Evolutionary conservation across 441 rosid genomes (phyloP).

Genomic region (Eutrema salsugineum): DNA sequence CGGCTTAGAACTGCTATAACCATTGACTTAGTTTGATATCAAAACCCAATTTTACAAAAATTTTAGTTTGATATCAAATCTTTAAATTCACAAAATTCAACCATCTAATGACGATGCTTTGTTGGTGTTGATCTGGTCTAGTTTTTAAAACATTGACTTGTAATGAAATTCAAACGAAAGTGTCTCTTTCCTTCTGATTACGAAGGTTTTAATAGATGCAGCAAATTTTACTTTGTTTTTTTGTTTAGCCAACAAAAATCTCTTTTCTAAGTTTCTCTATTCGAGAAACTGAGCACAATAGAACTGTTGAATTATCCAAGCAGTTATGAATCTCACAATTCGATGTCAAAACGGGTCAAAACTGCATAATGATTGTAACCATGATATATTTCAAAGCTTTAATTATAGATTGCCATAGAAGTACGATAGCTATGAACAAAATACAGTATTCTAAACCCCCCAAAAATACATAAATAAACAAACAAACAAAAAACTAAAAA

Average conservation of each 20-base stretch:
- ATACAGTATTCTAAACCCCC: constrained; percentile 12
- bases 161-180: too few relatives aligned
- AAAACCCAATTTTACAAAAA: too few relatives aligned
- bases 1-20: neutral
- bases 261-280: too few relatives aligned
- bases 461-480: constrained; percentile 8
- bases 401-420: neutral
- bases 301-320: neutral
- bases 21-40: too few relatives aligned
- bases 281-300: too few relatives aligned
- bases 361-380: neutral
- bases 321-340: neutral
- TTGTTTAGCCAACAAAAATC: too few relatives aligned
- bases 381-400: constrained; percentile 1
- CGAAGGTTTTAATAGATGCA: too few relatives aligned
- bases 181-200: too few relatives aligned
- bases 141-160: too few relatives aligned
- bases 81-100: neutral
- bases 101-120: neutral
- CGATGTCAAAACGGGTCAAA: neutral
- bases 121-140: too few relatives aligned
- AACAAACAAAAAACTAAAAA: neutral
- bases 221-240: too few relatives aligned
- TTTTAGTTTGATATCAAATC: too few relatives aligned
- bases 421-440: constrained; percentile 15